Conservation (phyloP, 2,329 filamentous ascomycete genomes). For the Talaromyces sp. region DNA sequence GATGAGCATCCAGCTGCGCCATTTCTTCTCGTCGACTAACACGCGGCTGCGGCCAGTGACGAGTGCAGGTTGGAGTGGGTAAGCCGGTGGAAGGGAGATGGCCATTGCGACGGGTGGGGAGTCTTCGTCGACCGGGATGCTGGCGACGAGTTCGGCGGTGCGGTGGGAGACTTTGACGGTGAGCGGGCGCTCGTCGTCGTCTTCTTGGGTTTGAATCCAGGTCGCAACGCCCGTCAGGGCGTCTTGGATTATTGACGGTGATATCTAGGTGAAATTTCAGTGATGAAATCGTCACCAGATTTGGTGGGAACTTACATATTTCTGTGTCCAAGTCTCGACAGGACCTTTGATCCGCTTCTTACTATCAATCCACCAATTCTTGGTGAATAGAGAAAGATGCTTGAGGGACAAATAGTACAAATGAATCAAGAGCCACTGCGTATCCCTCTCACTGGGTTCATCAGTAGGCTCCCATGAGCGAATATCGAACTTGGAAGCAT, state of each 20-base stretch:
- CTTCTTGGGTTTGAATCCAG: constrained; percentile 43
- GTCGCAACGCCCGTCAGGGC: constrained; percentile 39
- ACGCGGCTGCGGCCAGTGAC: constrained; percentile 78
- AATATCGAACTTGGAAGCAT: constrained; percentile 67
- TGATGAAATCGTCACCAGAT: background rate
- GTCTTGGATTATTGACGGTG: constrained; percentile 40
- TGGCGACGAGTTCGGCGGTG: constrained; percentile 73
- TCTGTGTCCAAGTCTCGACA: constrained; percentile 80
- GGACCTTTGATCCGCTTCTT: constrained; percentile 73
- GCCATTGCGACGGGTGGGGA: constrained; percentile 75
- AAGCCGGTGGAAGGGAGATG: constrained; percentile 75
- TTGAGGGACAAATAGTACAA: constrained; percentile 79
- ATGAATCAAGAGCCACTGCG: constrained; percentile 79
- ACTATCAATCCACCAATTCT: constrained; percentile 78
- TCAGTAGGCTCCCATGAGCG: constrained; percentile 57
- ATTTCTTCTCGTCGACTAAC: constrained; percentile 84
- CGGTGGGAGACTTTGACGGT: constrained; percentile 67
- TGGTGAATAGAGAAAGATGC: constrained; percentile 73
- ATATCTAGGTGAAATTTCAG: constrained; percentile 31
- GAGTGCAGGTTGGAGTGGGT: constrained; percentile 73
- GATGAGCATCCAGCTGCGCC: constrained; percentile 84
- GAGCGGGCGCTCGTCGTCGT: constrained; percentile 52
- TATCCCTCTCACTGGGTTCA: constrained; percentile 65
- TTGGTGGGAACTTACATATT: constrained; percentile 68
- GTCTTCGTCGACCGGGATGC: constrained; percentile 84